phyloP scores from a whole-genome alignment of 2,329 filamentous ascomycete species.

The Ustilaginoidea virens region DNA sequence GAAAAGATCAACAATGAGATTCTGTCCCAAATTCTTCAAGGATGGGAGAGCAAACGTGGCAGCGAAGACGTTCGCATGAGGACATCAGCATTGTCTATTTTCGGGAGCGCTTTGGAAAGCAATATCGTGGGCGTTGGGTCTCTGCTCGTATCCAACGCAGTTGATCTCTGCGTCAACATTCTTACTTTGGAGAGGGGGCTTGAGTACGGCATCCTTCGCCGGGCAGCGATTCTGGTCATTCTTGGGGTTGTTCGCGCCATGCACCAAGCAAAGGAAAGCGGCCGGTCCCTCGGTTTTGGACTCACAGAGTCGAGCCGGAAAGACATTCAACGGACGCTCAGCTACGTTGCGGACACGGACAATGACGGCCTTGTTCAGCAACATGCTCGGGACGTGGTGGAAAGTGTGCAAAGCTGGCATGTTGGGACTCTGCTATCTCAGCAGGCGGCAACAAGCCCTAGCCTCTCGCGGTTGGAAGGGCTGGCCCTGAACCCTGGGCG shows the following conservation, averaged over 20 bases:
- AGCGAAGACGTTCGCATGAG: conserved; percentile 57
- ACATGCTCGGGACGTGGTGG: conserved; percentile 51
- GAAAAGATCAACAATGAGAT: conserved; percentile 32
- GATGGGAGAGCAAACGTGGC: conserved; percentile 51
- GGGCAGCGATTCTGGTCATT: conserved; percentile 49
- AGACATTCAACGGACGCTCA: conserved; percentile 46
- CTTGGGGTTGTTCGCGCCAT: conserved; percentile 46
- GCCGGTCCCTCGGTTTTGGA: conserved; percentile 34
- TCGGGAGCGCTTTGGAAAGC: conserved; percentile 43
- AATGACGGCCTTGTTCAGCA: conserved; percentile 51
- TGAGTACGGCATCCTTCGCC: conserved; percentile 48
- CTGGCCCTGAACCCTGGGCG: conserved; percentile 21
- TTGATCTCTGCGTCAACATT: conserved; percentile 49
- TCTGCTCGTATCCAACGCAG: conserved; percentile 33
- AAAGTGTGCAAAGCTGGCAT: conserved; percentile 48
- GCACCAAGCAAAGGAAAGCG: conserved; percentile 32
- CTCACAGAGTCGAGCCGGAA: conserved; percentile 38
- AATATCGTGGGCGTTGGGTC: conserved; percentile 41
- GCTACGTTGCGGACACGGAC: conserved; percentile 50
- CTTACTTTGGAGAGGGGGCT: conserved; percentile 44
- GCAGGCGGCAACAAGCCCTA: conserved; percentile 10
- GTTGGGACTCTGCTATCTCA: conserved; percentile 33
- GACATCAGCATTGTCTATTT: conserved; percentile 51
- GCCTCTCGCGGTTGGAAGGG: conserved; percentile 20
- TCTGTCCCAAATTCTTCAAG: conserved; percentile 43